phyloP scores from a whole-genome alignment of 208 protist species.

The Leishmania tropica region DNA sequence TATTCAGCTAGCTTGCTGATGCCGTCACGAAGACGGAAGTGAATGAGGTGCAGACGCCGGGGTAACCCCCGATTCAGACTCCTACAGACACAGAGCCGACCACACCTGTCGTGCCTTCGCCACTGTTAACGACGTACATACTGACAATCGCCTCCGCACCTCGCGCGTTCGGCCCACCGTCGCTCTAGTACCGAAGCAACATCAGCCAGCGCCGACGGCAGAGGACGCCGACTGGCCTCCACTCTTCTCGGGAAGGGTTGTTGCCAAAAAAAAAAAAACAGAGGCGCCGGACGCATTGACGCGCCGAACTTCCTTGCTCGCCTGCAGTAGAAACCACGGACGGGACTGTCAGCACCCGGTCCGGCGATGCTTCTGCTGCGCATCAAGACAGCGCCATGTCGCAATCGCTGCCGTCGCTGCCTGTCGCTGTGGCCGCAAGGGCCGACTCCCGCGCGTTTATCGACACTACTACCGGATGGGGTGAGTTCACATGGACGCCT shows the following conservation, averaged over 20 bases:
- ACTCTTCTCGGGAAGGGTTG: not conserved
- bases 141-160: no score
- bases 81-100: not conserved
- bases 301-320: not conserved
- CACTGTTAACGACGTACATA: not conserved
- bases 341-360: not conserved
- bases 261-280: not conserved
- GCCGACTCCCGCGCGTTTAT: slow-evolving; percentile 48
- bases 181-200: not conserved
- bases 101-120: not conserved
- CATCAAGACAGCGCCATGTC: not conserved
- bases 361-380: not conserved
- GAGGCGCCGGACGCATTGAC: not conserved
- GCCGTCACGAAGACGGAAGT: not conserved
- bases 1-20: slow-evolving; percentile 40
- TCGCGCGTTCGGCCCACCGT: not conserved
- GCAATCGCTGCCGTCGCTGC: not conserved
- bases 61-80: slow-evolving; percentile 13
- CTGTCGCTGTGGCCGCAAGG: not conserved
- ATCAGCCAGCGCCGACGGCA: not conserved
- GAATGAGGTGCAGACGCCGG: slow-evolving; percentile 4
- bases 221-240: not conserved
- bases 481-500: slow-evolving; percentile 42
- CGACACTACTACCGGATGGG: slow-evolving; percentile 42
- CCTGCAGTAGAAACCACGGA: not conserved